Evolutionary conservation across 257 asterid genomes (phyloP).

Genomic region (Nicotiana undulata): DNA sequence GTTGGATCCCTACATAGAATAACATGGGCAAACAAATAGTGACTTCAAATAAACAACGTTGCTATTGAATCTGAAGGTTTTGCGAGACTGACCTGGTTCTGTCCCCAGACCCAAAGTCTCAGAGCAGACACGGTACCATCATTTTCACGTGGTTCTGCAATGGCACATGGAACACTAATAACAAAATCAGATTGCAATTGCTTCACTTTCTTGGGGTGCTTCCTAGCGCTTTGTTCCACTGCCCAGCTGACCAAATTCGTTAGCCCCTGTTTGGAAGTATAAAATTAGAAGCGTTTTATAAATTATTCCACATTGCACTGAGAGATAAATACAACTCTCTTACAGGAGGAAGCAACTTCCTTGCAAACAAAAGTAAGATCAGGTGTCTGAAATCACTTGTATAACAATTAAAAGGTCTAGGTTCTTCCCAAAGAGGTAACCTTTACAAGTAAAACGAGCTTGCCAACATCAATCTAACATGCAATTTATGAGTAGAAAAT

Average conservation of each 20-base stretch:
- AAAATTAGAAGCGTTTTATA: background rate
- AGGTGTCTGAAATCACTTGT: background rate
- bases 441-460: background rate
- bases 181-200: conserved; percentile 71
- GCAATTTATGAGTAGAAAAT: background rate
- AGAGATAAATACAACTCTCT: background rate
- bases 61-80: background rate
- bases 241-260: conserved; percentile 97
- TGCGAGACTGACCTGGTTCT: conserved; percentile 61
- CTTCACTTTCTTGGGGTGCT: conserved; percentile 66
- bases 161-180: conserved; percentile 76
- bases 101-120: conserved; percentile 97
- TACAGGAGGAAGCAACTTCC: background rate
- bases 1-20: conserved; percentile 57
- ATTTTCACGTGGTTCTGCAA: conserved; percentile 78
- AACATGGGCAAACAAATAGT: background rate
- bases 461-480: background rate
- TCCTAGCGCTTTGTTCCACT: conserved; percentile 72
- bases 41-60: conserved; percentile 5
- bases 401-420: background rate
- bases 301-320: background rate
- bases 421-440: background rate
- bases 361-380: background rate
- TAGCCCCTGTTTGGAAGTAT: conserved; percentile 55
- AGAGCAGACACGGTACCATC: conserved; percentile 68